These are phyloP conservation scores for Hypoxylon rickii DNA, from an alignment of 495 filamentous ascomycete species.

Conservation along the genomic window DNA sequence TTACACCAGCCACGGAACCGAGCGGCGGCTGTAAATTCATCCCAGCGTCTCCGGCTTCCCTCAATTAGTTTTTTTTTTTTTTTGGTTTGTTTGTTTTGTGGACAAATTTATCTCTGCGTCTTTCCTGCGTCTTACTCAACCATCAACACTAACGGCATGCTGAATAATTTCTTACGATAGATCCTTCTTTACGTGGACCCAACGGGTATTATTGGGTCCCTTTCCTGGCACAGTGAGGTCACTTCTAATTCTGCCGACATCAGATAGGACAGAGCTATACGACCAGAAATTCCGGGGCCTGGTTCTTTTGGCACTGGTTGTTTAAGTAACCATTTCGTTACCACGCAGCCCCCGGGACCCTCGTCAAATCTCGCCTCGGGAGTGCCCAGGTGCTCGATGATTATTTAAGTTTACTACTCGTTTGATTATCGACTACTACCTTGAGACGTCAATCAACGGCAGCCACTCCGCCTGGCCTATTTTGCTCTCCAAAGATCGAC, in stretches of 20 bases:
- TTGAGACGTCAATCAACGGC: conserved; percentile 24
- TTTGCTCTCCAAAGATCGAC: neutral
- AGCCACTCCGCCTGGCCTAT: conserved; percentile 19
- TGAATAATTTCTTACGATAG: conserved; percentile 36
- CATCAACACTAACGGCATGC: conserved; percentile 3
- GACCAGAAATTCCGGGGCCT: conserved; percentile 19
- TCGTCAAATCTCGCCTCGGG: conserved; percentile 14
- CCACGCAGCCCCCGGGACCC: too few species aligned
- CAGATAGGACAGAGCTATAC: conserved; percentile 30
- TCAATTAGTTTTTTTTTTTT: neutral
- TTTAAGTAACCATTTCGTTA: conserved; percentile 3
- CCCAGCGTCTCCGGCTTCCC: too few species aligned
- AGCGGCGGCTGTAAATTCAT: neutral
- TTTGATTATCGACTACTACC: conserved; percentile 21
- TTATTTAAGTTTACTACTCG: conserved; percentile 11
- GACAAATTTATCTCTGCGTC: neutral
- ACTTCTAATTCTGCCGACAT: conserved; percentile 27
- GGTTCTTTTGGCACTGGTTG: conserved; percentile 26
- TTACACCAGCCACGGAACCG: conserved; percentile 31
- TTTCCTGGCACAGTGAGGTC: conserved; percentile 28
- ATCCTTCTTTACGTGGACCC: conserved; percentile 30
- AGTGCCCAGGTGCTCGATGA: conserved; percentile 11
- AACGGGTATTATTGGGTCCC: conserved; percentile 30
- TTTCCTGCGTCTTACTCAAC: too few species aligned
- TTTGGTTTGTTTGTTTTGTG: conserved; percentile 10